Percentiles rank a stretch among this genome's conserved stretches.
These are phyloP conservation scores for Geotrichum cucujoidarum DNA, from an alignment of 1,139 yeast species.

Conservation along the genomic window DNA sequence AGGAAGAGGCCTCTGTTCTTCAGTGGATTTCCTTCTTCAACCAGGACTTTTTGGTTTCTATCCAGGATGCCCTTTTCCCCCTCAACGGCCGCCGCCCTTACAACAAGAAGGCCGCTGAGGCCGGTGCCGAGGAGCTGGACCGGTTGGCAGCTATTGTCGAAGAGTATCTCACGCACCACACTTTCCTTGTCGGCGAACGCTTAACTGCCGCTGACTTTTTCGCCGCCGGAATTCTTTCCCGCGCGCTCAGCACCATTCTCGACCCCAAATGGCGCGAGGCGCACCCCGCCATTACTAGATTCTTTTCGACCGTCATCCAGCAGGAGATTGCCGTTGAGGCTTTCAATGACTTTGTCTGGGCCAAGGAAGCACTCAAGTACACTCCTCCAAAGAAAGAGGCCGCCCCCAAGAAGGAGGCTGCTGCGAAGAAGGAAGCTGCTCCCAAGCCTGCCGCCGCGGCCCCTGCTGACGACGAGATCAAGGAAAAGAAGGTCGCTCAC, in stretches of 20 bases:
- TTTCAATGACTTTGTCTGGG: conserved; percentile 45
- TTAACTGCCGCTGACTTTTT: conserved; percentile 78
- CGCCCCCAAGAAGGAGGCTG: conserved; percentile 36
- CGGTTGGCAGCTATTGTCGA: conserved; percentile 33
- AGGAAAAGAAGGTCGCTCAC: conserved; percentile 67
- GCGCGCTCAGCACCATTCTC: conserved; percentile 64
- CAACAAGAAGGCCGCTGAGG: conserved; percentile 78
- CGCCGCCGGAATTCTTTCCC: conserved; percentile 52
- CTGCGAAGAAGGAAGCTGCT: conserved; percentile 67
- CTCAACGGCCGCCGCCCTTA: conserved; percentile 52
- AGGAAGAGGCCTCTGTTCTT: conserved; percentile 65
- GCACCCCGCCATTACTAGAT: conserved; percentile 75
- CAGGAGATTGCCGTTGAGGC: conserved; percentile 51
- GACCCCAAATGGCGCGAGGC: conserved; percentile 73
- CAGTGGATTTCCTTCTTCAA: conserved; percentile 82
- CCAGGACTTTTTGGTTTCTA: conserved; percentile 54
- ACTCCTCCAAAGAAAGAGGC: conserved; percentile 76
- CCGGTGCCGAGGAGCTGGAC: conserved; percentile 43
- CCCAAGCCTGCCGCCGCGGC: conserved; percentile 54
- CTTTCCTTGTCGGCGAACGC: conserved; percentile 90
- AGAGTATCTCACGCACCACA: conserved; percentile 53
- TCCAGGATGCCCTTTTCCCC: conserved; percentile 42
- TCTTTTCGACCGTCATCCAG: conserved; percentile 71
- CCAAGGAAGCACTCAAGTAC: conserved; percentile 61
- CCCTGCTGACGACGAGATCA: conserved; percentile 30